A percentile compares a stretch with the other conserved stretches of the same genome.
These are phyloP conservation scores for Mrakia blollopis DNA, from an alignment of 768 basidiomycete genomes.

Conservation along the genomic window DNA sequence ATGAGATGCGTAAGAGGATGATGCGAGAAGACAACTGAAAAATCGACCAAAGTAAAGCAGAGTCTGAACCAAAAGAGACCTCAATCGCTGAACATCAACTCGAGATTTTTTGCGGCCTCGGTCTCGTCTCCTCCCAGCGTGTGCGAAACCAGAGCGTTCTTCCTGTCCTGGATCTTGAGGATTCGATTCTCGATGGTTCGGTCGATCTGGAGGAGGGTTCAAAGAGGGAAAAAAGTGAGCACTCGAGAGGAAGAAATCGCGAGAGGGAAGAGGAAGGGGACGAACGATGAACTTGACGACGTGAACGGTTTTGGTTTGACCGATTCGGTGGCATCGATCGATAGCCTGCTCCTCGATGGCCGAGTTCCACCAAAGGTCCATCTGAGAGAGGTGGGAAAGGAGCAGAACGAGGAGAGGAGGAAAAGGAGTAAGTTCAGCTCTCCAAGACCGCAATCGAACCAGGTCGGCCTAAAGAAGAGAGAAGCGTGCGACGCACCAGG, in stretches of 20 bases:
- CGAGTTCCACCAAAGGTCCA: conserved; percentile 38
- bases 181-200: conserved; percentile 65
- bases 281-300: conserved; percentile 76
- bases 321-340: conserved; percentile 74
- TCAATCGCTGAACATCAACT: conserved; percentile 28
- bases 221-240: background rate
- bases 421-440: no score
- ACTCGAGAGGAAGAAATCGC: no score
- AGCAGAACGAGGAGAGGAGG: no score
- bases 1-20: no score
- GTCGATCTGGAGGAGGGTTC: background rate
- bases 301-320: conserved; percentile 73
- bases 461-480: background rate
- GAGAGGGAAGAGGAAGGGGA: conserved; percentile 52
- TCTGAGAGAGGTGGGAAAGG: background rate
- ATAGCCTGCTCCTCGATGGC: conserved; percentile 74
- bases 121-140: conserved; percentile 61
- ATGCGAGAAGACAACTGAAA: no score
- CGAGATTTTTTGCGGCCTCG: conserved; percentile 47
- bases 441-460: no score
- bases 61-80: background rate
- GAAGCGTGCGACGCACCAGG: background rate
- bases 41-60: no score
- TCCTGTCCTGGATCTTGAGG: conserved; percentile 73
- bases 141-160: conserved; percentile 79